phyloP scores from a whole-genome alignment of 176 grass and related monocot genomes.

The Secale cereale region DNA sequence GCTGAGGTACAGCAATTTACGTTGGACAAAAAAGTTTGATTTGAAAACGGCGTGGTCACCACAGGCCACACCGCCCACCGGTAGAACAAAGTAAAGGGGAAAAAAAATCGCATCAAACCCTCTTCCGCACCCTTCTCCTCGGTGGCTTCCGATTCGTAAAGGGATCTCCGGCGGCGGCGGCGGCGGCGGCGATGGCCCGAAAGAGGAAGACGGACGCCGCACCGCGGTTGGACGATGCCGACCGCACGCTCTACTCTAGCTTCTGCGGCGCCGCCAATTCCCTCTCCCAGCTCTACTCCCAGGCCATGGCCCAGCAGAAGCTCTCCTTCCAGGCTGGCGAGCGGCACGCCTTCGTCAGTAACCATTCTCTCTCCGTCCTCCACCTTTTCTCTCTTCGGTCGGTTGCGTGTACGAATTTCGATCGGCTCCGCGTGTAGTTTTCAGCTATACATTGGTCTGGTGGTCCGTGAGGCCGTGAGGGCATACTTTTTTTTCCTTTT shows the following conservation, averaged over 20 bases:
- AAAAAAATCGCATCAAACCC: slow-evolving; percentile 15
- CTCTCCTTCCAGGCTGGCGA: slow-evolving; percentile 86
- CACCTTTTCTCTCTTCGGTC: neutral
- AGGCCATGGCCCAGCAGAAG: slow-evolving; percentile 72
- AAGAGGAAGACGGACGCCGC: slow-evolving; percentile 68
- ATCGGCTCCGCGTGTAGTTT: neutral
- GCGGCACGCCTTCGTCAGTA: slow-evolving; percentile 54
- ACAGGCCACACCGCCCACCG: neutral
- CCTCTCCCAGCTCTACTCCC: slow-evolving; percentile 78
- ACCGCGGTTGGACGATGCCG: slow-evolving; percentile 69
- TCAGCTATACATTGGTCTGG: neutral
- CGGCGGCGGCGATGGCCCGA: slow-evolving; percentile 49
- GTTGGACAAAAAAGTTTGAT: no score
- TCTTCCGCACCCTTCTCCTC: neutral
- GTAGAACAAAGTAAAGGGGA: neutral
- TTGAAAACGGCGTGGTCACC: neutral
- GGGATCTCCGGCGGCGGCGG: slow-evolving; percentile 6
- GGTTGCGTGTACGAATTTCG: neutral
- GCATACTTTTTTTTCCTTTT: no score
- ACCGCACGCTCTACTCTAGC: slow-evolving; percentile 73
- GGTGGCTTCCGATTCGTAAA: neutral
- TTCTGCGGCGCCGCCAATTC: slow-evolving; percentile 81
- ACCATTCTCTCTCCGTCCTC: neutral
- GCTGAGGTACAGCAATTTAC: no score
- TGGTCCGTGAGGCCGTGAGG: no score